A percentile compares a stretch with the other conserved stretches of the same genome.
Evolutionary conservation across 1,284 basidiomycete species (phyloP).

Genomic region (Blastosporella zonata): DNA sequence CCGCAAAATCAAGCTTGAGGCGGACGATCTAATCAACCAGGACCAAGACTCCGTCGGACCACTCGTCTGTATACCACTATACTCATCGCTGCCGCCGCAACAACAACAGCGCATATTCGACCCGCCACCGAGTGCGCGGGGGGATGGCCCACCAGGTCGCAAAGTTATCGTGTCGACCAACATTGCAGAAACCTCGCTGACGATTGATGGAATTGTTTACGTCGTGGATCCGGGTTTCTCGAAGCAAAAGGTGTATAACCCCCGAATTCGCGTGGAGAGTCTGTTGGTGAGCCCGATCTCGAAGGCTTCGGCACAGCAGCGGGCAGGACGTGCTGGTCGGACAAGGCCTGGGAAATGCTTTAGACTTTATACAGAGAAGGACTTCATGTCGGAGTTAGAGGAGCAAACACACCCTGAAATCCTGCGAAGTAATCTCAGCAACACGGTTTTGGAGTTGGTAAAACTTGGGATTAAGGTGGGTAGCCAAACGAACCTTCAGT

Average conservation of each 20-base stretch:
- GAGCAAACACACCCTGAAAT: slow-evolving; percentile 98
- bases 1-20: slow-evolving; percentile 88
- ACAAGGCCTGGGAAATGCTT: slow-evolving; percentile 98
- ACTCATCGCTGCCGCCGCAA: slow-evolving; percentile 89
- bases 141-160: slow-evolving; percentile 79
- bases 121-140: slow-evolving; percentile 65
- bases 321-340: slow-evolving; percentile 94
- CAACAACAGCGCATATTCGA: slow-evolving; percentile 98
- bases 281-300: slow-evolving; percentile 94
- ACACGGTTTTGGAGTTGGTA: slow-evolving; percentile 91
- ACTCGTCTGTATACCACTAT: slow-evolving; percentile 86
- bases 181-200: slow-evolving; percentile 97
- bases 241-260: slow-evolving; percentile 97
- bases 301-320: slow-evolving; percentile 94
- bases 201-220: slow-evolving; percentile 98
- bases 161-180: slow-evolving; percentile 97
- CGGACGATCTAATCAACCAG: slow-evolving; percentile 73
- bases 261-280: slow-evolving; percentile 93
- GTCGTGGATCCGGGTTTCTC: slow-evolving; percentile 98
- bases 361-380: slow-evolving; percentile 94
- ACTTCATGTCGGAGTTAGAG: slow-evolving; percentile 94
- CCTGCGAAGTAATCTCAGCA: slow-evolving; percentile 87
- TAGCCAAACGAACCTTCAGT: background rate
- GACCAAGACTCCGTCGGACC: slow-evolving; percentile 82
- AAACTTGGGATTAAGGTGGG: slow-evolving; percentile 84